phyloP scores from a whole-genome alignment of 306 rosid genomes.

The Corylus americana region DNA sequence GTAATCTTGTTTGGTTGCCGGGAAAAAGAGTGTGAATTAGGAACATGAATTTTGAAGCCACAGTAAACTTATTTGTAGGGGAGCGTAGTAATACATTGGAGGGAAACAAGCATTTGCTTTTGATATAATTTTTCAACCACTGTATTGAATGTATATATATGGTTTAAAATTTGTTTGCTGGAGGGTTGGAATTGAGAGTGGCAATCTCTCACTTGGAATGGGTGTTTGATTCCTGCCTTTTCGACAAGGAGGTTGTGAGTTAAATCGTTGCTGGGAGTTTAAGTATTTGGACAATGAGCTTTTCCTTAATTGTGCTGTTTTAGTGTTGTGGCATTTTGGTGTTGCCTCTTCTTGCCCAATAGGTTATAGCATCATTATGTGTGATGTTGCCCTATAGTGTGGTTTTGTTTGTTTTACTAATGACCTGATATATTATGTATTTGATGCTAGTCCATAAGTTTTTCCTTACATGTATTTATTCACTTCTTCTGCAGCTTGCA shows the following conservation, averaged over 20 bases:
- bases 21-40: background rate
- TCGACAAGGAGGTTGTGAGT: background rate
- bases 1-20: background rate
- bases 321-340: background rate
- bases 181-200: background rate
- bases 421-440: slow-evolving; percentile 12
- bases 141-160: background rate
- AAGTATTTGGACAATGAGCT: background rate
- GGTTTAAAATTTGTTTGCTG: slow-evolving; percentile 2
- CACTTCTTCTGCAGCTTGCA: slow-evolving; percentile 66
- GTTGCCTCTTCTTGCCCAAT: background rate
- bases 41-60: slow-evolving; percentile 2
- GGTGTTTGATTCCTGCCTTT: background rate
- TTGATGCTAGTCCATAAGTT: background rate
- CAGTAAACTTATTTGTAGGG: background rate
- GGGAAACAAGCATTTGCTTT: background rate
- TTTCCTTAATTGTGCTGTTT: background rate
- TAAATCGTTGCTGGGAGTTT: background rate
- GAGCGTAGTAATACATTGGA: background rate
- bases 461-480: slow-evolving; percentile 17
- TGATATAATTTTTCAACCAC: background rate
- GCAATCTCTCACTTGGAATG: background rate
- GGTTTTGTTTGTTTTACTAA: slow-evolving; percentile 5
- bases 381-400: background rate
- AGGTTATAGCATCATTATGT: background rate